Conservation (phyloP, 2,329 filamentous ascomycete genomes). For the Epichloe sp. region DNA sequence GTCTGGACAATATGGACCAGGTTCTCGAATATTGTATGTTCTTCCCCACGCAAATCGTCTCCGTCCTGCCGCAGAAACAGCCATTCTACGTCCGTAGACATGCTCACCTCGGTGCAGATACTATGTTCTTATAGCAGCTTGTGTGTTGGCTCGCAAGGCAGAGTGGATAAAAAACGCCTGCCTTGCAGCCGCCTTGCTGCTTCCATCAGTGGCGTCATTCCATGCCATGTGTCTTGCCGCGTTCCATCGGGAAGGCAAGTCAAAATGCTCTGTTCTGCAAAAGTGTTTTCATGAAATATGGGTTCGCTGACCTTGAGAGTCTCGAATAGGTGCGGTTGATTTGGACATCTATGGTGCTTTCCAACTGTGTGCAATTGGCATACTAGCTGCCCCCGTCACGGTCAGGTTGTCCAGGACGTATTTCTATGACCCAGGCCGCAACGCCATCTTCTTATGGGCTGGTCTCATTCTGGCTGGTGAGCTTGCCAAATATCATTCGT, state of each 20-base stretch:
- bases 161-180: slow-evolving; percentile 53
- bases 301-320: background rate
- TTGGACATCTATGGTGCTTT: slow-evolving; percentile 58
- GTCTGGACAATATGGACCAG: slow-evolving; percentile 43
- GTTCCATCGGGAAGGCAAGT: slow-evolving; percentile 44
- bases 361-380: slow-evolving; percentile 52
- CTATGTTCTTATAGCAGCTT: slow-evolving; percentile 50
- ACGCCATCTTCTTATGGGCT: slow-evolving; percentile 56
- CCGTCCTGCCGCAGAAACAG: background rate
- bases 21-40: slow-evolving; percentile 37
- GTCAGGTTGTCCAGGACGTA: slow-evolving; percentile 50
- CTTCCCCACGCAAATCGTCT: background rate
- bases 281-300: background rate
- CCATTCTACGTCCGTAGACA: background rate
- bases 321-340: slow-evolving; percentile 41
- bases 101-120: slow-evolving; percentile 28
- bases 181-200: slow-evolving; percentile 46
- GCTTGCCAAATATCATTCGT: slow-evolving; percentile 7
- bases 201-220: slow-evolving; percentile 50
- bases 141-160: slow-evolving; percentile 46
- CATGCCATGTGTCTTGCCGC: slow-evolving; percentile 49
- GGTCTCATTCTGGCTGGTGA: slow-evolving; percentile 44
- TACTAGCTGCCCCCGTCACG: slow-evolving; percentile 49
- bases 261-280: background rate
- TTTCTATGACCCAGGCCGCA: slow-evolving; percentile 48